These are phyloP conservation scores for Cinnamomum micranthum DNA, from an alignment of 164 flowering plant genomes.

Conservation along the genomic window DNA sequence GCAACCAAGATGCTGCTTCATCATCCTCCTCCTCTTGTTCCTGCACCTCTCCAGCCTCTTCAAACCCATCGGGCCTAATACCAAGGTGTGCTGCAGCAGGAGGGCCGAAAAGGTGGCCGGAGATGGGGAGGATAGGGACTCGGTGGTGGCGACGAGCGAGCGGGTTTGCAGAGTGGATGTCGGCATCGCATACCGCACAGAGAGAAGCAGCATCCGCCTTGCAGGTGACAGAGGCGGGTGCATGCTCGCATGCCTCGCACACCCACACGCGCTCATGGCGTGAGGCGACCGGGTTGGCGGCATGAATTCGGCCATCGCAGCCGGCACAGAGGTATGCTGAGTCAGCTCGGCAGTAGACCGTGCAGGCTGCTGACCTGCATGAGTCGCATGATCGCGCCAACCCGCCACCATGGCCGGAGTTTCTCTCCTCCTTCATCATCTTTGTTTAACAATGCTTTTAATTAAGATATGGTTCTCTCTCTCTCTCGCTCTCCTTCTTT, in stretches of 20 bases:
- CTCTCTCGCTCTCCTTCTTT: background rate
- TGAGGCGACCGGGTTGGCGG: constrained; percentile 9
- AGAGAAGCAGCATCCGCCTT: constrained; percentile 87
- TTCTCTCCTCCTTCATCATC: constrained; percentile 3
- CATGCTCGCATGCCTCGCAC: constrained; percentile 73
- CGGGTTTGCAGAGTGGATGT: constrained; percentile 84
- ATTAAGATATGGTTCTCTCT: background rate
- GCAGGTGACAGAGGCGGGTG: constrained; percentile 79
- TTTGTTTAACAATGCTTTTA: background rate
- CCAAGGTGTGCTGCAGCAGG: constrained; percentile 5
- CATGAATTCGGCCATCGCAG: constrained; percentile 65
- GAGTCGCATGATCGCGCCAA: constrained; percentile 59
- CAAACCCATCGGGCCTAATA: background rate
- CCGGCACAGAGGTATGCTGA: constrained; percentile 56
- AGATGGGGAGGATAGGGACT: constrained; percentile 23
- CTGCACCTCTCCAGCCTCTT: constrained; percentile 45
- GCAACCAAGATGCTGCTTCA: constrained; percentile 71
- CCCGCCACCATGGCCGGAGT: background rate
- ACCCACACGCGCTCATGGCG: constrained; percentile 44
- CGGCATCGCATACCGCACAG: constrained; percentile 65
- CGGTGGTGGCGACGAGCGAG: constrained; percentile 81
- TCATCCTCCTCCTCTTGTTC: constrained; percentile 38
- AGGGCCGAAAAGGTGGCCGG: constrained; percentile 26
- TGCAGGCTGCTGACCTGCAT: constrained; percentile 49
- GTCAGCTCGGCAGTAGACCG: constrained; percentile 66